Base-by-base conservation (phyloP, 768 basidiomycete genomes). In the Collybiopsis luxurians region DNA sequence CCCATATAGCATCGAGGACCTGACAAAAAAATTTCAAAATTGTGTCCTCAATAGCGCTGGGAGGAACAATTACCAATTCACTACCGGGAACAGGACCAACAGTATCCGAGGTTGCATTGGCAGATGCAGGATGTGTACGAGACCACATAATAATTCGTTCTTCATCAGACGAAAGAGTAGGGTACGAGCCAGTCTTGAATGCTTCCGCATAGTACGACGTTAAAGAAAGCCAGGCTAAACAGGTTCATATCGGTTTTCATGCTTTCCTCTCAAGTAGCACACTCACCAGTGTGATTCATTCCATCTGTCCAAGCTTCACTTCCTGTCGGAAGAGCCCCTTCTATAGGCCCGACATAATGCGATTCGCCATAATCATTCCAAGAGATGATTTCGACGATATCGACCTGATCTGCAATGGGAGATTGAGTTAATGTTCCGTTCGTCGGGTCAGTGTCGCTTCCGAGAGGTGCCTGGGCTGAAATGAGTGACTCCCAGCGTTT, bases 361-460 rank as follows among this genome's bases (percentile, higher is more conserved):
- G 85, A 87, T 66, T 89, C 87, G 59, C 87, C 86, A 55, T 75
- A 90, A 67, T 90, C 89, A 58, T 91, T 91, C 84, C 84, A 90
- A 13, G 83, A 81, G 44, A 85, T 57, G 55, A 86, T 66, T 67
- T 90, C 75, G 19, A 81, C 79, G 48, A 90, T 74, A 61, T 85
- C 83, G 28, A 87, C 71, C 59, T 79, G 65, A 57, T 80, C 76
- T 4, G 45, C 27, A 27, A 55, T 55, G 4, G 36, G 28, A 53
- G 51, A 31, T 47, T 53, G 27, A 17, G 44, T 19, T 3, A 44
- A 34, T 9, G 30, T 53, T 7, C 34, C 31, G 26, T 53, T 58
- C 12, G 44, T 47, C 13, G 28, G 27, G 39, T 58, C 31, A 19
- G 50, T 23, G 53, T 46, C 28, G 27, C 36, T 17, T 38, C 42